phyloP scores from a whole-genome alignment of 768 basidiomycete genomes.

The Coprinellus micaceus region DNA sequence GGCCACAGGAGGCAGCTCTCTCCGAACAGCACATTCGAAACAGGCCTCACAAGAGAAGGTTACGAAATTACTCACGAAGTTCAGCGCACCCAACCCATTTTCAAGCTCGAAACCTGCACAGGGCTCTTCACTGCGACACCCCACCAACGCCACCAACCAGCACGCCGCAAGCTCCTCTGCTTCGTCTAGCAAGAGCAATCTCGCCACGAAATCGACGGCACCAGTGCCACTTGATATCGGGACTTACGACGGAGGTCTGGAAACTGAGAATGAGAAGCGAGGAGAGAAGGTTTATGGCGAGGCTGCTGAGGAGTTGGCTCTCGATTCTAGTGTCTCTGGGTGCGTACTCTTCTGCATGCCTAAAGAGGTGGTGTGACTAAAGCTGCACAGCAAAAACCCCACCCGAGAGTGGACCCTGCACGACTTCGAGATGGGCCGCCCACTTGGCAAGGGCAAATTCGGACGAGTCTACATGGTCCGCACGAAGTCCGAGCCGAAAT shows the following conservation, averaged over 20 bases:
- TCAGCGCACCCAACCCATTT: constrained; percentile 60
- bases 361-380: background rate
- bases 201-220: constrained; percentile 20
- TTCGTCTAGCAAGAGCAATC: constrained; percentile 7
- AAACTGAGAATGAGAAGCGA: constrained; percentile 78
- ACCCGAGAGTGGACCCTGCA: constrained; percentile 83
- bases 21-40: constrained; percentile 41
- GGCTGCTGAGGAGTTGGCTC: constrained; percentile 74
- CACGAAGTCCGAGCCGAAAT: constrained; percentile 82
- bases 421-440: constrained; percentile 91
- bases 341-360: constrained; percentile 28
- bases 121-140: constrained; percentile 45
- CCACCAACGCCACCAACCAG: constrained; percentile 16
- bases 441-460: constrained; percentile 98
- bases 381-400: constrained; percentile 49
- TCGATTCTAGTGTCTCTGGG: constrained; percentile 78
- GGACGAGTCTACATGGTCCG: constrained; percentile 98
- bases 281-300: constrained; percentile 74
- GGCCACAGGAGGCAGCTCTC: constrained; percentile 23
- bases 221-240: constrained; percentile 69
- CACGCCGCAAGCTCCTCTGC: constrained; percentile 3
- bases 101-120: constrained; percentile 32
- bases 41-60: constrained; percentile 53
- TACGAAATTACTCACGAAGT: constrained; percentile 72
- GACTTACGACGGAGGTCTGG: constrained; percentile 94